A percentile compares a stretch with the other conserved stretches of the same genome.
phyloP scores from a whole-genome alignment of 73 alveolate species.

The Tetrahymena thermophila region DNA sequence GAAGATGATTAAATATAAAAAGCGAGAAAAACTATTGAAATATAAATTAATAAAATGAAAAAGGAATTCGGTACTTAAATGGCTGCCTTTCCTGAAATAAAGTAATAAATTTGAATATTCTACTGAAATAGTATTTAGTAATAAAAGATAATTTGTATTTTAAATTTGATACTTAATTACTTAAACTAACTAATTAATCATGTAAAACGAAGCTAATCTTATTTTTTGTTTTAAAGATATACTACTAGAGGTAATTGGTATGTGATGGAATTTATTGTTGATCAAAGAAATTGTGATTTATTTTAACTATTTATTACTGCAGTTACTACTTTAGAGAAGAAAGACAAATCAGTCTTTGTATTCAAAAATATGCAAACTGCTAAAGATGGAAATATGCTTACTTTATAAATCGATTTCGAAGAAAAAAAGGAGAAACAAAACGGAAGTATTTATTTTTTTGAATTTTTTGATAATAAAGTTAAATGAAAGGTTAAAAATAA shows the following conservation, averaged over 20 bases:
- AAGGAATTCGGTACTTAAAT: conserved; percentile 40
- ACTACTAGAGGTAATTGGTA: conserved; percentile 29
- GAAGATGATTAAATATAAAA: conserved; percentile 5
- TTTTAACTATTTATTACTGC: conserved; percentile 12
- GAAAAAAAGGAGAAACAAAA: conserved; percentile 50
- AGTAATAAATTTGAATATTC: not conserved
- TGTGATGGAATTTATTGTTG: conserved; percentile 20
- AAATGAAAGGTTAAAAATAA: conserved; percentile 35
- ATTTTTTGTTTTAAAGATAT: not conserved
- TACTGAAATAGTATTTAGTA: not conserved
- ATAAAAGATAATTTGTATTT: not conserved
- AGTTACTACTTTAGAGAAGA: conserved; percentile 39
- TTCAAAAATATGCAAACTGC: not conserved
- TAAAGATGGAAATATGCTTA: conserved; percentile 13
- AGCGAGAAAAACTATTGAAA: conserved; percentile 14
- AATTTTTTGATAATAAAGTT: conserved; percentile 34
- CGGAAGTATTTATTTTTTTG: conserved; percentile 31
- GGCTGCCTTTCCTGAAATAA: conserved; percentile 48
- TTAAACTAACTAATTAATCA: not conserved
- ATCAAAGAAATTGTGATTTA: conserved; percentile 31
- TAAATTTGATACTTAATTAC: not conserved
- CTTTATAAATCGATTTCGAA: conserved; percentile 19
- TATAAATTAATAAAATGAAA: conserved; percentile 21
- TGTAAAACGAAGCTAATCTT: not conserved
- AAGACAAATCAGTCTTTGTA: conserved; percentile 42